These are phyloP conservation scores for Rhynchospora breviuscula DNA, from an alignment of 176 grass and related monocot genomes.

Conservation along the genomic window DNA sequence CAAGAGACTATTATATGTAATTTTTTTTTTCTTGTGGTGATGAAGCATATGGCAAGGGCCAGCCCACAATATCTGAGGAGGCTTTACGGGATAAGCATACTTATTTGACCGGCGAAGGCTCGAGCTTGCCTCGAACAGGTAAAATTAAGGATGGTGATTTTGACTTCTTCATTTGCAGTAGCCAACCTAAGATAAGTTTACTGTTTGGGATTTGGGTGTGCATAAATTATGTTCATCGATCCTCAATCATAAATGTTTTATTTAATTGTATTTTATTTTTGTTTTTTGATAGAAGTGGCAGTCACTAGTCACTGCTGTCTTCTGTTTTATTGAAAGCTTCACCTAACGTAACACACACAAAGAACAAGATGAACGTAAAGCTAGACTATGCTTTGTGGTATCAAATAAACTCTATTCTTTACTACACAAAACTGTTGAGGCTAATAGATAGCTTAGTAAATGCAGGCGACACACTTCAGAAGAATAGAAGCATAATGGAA, in stretches of 20 bases:
- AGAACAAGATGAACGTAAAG: neutral
- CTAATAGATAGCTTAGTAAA: neutral
- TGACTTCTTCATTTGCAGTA: neutral
- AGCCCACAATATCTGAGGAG: slow-evolving; percentile 44
- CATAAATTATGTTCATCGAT: neutral
- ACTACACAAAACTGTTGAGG: neutral
- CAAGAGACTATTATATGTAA: neutral
- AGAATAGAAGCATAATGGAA: slow-evolving; percentile 2
- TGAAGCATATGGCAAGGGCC: slow-evolving; percentile 41
- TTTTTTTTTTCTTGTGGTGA: slow-evolving; percentile 10
- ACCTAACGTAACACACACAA: neutral
- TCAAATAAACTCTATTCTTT: neutral
- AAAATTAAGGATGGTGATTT: neutral
- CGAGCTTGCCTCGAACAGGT: neutral
- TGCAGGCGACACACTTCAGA: too few relatives aligned
- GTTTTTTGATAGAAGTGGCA: neutral
- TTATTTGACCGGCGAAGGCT: slow-evolving; percentile 36
- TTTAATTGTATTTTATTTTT: neutral
- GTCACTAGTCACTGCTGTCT: neutral
- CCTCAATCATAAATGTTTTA: too few relatives aligned
- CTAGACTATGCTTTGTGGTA: neutral
- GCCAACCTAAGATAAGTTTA: neutral
- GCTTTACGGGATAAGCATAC: slow-evolving; percentile 45
- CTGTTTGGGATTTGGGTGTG: neutral
- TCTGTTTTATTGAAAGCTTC: neutral